A percentile compares a stretch with the other conserved stretches of the same genome.
Conservation (phyloP, 108 stramenopile species). For the Discostella stelligeroides region DNA sequence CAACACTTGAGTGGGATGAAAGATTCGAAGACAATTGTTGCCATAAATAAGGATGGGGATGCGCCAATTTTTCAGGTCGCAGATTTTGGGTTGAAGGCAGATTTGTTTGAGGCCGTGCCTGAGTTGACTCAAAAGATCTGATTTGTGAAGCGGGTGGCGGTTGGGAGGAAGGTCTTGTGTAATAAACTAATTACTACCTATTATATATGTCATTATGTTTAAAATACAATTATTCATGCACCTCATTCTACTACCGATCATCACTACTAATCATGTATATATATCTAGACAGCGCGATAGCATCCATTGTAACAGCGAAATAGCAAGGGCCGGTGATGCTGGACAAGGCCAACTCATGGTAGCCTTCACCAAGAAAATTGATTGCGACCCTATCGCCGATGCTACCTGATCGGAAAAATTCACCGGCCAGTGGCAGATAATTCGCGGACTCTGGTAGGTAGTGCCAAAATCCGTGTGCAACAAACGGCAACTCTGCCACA, state of each 20-base stretch:
- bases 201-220: no score
- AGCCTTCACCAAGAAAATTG: conserved; percentile 53
- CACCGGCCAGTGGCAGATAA: conserved; percentile 63
- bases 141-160: conserved; percentile 6
- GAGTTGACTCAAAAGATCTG: conserved; percentile 91
- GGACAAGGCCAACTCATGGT: conserved; percentile 61
- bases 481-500: conserved; percentile 81
- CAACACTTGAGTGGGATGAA: conserved; percentile 99
- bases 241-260: conserved; percentile 2
- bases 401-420: conserved; percentile 11
- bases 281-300: conserved; percentile 78
- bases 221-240: neutral
- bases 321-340: conserved; percentile 88
- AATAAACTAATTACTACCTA: no score
- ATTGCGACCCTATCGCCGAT: conserved; percentile 24
- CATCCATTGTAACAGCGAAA: conserved; percentile 86
- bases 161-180: no score
- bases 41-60: conserved; percentile 99
- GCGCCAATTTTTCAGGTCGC: conserved; percentile 99
- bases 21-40: conserved; percentile 98
- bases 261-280: conserved; percentile 41
- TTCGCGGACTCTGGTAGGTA: conserved; percentile 67
- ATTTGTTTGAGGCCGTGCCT: conserved; percentile 97
- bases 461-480: conserved; percentile 72
- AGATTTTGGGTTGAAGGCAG: conserved; percentile 96